A percentile compares a stretch with the other conserved stretches of the same genome.
phyloP scores from a whole-genome alignment of 805 yeast genomes.

The Hanseniaspora guilliermondii region DNA sequence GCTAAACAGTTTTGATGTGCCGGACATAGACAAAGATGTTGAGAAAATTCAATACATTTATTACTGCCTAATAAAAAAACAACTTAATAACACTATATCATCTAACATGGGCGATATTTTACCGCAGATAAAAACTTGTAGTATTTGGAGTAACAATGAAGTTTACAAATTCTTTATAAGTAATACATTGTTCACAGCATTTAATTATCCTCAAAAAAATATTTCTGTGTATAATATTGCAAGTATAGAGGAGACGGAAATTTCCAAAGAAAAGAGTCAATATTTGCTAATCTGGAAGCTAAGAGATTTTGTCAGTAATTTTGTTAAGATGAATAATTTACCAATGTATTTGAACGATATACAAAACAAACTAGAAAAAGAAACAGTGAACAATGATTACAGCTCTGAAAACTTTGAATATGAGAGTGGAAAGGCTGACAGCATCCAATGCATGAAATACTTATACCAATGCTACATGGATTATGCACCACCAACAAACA shows the following conservation, averaged over 20 bases:
- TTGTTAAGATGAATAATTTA: constrained; percentile 26
- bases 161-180: constrained; percentile 23
- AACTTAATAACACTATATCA: constrained; percentile 14
- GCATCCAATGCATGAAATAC: constrained; percentile 19
- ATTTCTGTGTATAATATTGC: not conserved
- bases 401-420: constrained; percentile 12
- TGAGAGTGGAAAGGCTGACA: constrained; percentile 19
- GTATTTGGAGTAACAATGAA: not conserved
- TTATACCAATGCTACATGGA: constrained; percentile 23
- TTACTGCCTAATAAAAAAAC: constrained; percentile 18
- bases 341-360: constrained; percentile 17
- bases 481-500: constrained; percentile 28
- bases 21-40: constrained; percentile 17
- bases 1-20: not conserved
- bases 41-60: constrained; percentile 22
- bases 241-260: not conserved
- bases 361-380: not conserved
- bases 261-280: constrained; percentile 23
- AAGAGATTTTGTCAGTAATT: constrained; percentile 30
- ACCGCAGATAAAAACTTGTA: not conserved
- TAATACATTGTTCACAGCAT: constrained; percentile 20
- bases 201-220: not conserved
- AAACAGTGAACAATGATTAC: not conserved
- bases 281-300: constrained; percentile 34
- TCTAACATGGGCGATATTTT: constrained; percentile 18